A percentile compares a stretch with the other conserved stretches of the same genome.
Conservation (phyloP, 2,329 filamentous ascomycete species). For the Hypoxylon sp. region DNA sequence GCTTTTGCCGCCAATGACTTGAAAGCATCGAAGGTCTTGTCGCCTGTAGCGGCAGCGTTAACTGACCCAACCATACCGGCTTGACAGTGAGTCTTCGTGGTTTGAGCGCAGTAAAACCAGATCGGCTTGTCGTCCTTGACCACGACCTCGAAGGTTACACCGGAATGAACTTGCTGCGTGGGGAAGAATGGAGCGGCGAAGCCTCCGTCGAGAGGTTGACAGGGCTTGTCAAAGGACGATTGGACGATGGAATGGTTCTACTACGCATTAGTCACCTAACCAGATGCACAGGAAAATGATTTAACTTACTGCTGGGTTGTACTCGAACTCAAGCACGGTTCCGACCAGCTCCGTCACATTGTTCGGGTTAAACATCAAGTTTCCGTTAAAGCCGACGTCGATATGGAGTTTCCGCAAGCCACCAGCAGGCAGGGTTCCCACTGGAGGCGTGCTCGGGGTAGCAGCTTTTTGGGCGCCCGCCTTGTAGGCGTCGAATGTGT, state of each 20-base stretch:
- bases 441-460: conserved; percentile 52
- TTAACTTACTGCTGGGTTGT: conserved; percentile 52
- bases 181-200: conserved; percentile 60
- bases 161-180: conserved; percentile 52
- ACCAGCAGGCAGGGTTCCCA: conserved; percentile 52
- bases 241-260: conserved; percentile 59
- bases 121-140: conserved; percentile 55
- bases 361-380: conserved; percentile 55
- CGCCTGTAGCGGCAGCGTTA: conserved; percentile 57
- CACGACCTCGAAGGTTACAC: conserved; percentile 54
- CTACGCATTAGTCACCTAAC: neutral
- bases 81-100: conserved; percentile 55
- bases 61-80: conserved; percentile 65
- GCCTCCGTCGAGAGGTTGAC: conserved; percentile 57
- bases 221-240: conserved; percentile 59
- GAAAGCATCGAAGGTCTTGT: conserved; percentile 59
- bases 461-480: conserved; percentile 46
- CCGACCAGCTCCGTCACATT: conserved; percentile 55
- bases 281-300: neutral
- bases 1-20: conserved; percentile 54
- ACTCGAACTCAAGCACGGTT: conserved; percentile 56
- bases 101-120: conserved; percentile 60
- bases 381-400: conserved; percentile 54
- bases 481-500: conserved; percentile 57
- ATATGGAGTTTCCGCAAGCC: conserved; percentile 55